Conservation (phyloP, 345 rosid genomes). For the Cardamine occulta region DNA sequence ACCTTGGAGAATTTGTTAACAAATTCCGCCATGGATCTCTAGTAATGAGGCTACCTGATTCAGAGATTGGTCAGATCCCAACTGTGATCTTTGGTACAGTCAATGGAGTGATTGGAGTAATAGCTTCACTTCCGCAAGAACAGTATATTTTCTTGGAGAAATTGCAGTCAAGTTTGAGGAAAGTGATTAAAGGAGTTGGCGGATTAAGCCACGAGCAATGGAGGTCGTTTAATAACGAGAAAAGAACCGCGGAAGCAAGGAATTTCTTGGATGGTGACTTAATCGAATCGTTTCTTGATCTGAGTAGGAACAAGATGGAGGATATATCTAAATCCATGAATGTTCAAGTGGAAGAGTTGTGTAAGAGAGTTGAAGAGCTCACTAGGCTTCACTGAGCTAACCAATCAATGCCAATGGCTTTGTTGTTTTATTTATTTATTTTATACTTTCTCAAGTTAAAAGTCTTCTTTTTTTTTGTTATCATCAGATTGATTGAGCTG, state of each 20-base stretch:
- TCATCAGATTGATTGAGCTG: constrained; percentile 9
- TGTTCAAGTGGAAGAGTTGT: constrained; percentile 82
- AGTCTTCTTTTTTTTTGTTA: constrained; percentile 26
- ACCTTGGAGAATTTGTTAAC: constrained; percentile 95
- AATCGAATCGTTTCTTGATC: constrained; percentile 90
- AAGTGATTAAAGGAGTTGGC: constrained; percentile 93
- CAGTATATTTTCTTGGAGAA: constrained; percentile 82
- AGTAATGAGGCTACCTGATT: constrained; percentile 93
- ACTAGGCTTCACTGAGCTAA: constrained; percentile 78
- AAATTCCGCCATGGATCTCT: constrained; percentile 90
- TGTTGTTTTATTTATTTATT: background rate
- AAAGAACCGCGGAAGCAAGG: constrained; percentile 81
- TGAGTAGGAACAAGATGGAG: constrained; percentile 79
- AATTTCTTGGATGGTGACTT: constrained; percentile 94
- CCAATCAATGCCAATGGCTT: constrained; percentile 19
- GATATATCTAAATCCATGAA: constrained; percentile 72
- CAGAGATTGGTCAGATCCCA: constrained; percentile 92
- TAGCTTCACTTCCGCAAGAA: constrained; percentile 90
- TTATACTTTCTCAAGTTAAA: constrained; percentile 14
- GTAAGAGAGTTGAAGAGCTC: constrained; percentile 92
- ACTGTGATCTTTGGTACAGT: constrained; percentile 88
- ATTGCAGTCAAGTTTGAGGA: constrained; percentile 78
- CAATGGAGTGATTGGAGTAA: constrained; percentile 91
- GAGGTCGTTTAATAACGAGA: constrained; percentile 93
- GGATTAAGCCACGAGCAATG: constrained; percentile 98